Evolutionary conservation across 805 yeast genomes (phyloP), one percentile per base, ranked within the genome.

Genomic region (Candida quercuum): DNA sequence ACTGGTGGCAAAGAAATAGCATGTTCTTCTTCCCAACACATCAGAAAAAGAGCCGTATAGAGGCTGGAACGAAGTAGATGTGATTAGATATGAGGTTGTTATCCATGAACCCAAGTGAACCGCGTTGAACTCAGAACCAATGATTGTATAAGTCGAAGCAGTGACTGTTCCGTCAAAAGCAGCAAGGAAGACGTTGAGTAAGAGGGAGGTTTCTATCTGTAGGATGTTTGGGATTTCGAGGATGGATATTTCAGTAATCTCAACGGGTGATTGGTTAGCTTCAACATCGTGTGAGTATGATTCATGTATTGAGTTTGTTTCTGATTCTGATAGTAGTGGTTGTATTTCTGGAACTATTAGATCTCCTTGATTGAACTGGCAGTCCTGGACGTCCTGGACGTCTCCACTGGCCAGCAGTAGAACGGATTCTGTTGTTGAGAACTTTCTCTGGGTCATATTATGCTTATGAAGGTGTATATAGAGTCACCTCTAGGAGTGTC

Each of bases 131-230:
- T 64, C 63, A 31, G 66, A 62, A 3, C 75, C 75, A 23, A 71
- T 69, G 24, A 66, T 57, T 15, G 74, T 63, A 40, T 69, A 70
- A 2, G 71, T 69, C 5, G 74, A 66, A 3, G 75, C 74, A 10
- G 73, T 68, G 28, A 72, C 63, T 5, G 75, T 70, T 3, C 69
- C 63, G 43, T 71, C 76, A 45, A 72, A 67, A 3, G 73, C 73
- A 10, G 70, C 57, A 12, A 71, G 56, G 36, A 71, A 68, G 2
- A 67, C 71, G 36, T 67, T 68, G 5, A 56, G 40, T 28, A 61
- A 40, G 3, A 63, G 43, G 1, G 68, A 56, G 3, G 52, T 41
- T 38, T 64, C 68, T 15, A 64, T 62, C 43, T 52, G 49, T n/a
- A 56, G 18, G 25, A 63, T 47, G 37, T 57, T 46, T 13, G 49